Conservation (phyloP, 768 basidiomycete genomes). For the Hirschioporus abietinus region DNA sequence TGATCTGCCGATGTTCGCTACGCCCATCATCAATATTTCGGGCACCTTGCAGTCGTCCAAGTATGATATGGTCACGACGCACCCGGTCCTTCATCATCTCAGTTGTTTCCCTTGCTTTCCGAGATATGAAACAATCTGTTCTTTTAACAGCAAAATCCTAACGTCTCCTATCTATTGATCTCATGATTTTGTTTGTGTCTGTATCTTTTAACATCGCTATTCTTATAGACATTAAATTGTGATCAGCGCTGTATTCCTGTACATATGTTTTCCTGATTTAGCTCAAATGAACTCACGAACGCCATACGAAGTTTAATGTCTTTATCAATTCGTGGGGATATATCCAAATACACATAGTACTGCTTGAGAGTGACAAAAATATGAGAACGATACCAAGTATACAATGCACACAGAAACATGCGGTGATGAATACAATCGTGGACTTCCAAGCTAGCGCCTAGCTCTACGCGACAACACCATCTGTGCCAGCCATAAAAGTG, state of each 20-base stretch:
- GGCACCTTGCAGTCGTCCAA: background rate
- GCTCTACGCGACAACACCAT: background rate
- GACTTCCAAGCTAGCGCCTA: background rate
- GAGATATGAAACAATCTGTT: background rate
- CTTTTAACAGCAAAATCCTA: background rate
- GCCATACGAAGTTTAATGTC: background rate
- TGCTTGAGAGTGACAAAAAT: background rate
- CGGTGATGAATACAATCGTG: background rate
- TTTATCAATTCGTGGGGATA: background rate
- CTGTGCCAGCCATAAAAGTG: constrained; percentile 38
- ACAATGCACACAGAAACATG: background rate
- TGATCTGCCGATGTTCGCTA: background rate
- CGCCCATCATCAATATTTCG: background rate
- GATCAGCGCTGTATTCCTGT: background rate
- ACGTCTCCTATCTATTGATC: background rate
- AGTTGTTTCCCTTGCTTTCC: background rate
- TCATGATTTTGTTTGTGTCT: background rate
- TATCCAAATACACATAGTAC: too few relatives aligned
- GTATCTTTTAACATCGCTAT: background rate
- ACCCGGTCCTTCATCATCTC: background rate
- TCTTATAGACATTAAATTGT: constrained; percentile 1
- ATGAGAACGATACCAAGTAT: background rate
- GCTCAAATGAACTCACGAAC: background rate
- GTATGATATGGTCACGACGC: background rate
- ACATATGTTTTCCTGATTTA: background rate